Percentiles rank a stretch among this genome's conserved stretches.
These are phyloP conservation scores for Cryphonectria naterciae DNA, from an alignment of 2,329 filamentous ascomycete species.

Conservation along the genomic window DNA sequence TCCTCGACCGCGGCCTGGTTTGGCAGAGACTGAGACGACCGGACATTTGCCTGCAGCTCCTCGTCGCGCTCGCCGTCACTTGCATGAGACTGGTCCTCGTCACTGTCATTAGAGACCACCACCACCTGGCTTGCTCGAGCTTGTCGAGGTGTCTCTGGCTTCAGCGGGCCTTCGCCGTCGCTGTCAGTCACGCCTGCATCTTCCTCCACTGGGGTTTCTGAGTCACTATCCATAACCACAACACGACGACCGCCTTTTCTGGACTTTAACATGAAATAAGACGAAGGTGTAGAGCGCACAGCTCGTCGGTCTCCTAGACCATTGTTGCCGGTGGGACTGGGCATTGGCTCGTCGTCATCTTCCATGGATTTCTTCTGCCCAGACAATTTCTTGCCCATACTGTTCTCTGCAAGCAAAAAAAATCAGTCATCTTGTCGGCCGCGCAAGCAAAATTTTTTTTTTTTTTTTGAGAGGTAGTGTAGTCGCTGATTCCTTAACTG, in stretches of 20 bases:
- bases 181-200: conserved; percentile 17
- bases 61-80: conserved; percentile 23
- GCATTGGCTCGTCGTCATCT: conserved; percentile 22
- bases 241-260: conserved; percentile 7
- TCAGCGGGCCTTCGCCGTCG: conserved; percentile 25
- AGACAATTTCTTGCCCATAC: not conserved
- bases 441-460: not conserved
- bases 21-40: conserved; percentile 27
- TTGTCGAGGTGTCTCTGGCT: conserved; percentile 18
- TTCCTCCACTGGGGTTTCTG: conserved; percentile 27
- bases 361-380: not conserved
- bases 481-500: not conserved
- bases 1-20: conserved; percentile 20
- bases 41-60: conserved; percentile 17
- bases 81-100: conserved; percentile 20
- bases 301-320: not conserved
- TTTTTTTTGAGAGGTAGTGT: not conserved
- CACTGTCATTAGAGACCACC: conserved; percentile 12
- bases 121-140: not conserved
- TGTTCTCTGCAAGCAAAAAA: conserved; percentile 1
- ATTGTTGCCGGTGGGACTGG: not conserved
- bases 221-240: conserved; percentile 23
- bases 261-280: conserved; percentile 22
- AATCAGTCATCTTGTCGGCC: not conserved
- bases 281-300: conserved; percentile 12